Evolutionary conservation across 2,329 filamentous ascomycete species (phyloP).

Genomic region (Trichoderma sp.): DNA sequence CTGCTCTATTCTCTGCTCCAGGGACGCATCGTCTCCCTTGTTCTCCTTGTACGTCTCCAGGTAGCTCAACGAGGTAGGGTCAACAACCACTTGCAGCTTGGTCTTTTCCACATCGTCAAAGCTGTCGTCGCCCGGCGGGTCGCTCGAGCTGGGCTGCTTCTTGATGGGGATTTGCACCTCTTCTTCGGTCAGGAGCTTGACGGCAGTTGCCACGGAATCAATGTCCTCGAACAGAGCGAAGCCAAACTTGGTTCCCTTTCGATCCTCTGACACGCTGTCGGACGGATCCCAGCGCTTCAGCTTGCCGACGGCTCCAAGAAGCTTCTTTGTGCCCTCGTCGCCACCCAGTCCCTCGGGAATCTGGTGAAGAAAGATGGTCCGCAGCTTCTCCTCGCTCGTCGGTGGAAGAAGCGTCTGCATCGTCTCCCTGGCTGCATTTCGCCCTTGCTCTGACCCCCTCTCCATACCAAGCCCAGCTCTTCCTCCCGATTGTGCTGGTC

Average conservation of each 20-base stretch:
- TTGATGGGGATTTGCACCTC: constrained; percentile 80
- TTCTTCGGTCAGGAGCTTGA: constrained; percentile 80
- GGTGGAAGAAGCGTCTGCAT: constrained; percentile 76
- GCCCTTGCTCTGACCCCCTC: constrained; percentile 65
- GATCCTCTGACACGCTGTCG: constrained; percentile 59
- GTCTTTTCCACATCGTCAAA: constrained; percentile 66
- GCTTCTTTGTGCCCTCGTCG: constrained; percentile 75
- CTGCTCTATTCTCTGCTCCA: constrained; percentile 68
- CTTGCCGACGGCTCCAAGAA: constrained; percentile 75
- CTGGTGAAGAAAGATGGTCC: constrained; percentile 86
- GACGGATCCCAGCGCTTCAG: constrained; percentile 84
- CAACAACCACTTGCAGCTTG: constrained; percentile 72
- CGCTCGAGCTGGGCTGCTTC: constrained; percentile 61
- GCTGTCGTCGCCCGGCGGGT: constrained; percentile 42
- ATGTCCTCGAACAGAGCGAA: constrained; percentile 95
- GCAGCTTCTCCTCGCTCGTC: constrained; percentile 84
- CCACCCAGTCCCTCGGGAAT: constrained; percentile 77
- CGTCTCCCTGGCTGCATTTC: constrained; percentile 66
- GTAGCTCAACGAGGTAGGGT: constrained; percentile 80
- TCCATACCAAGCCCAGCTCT: constrained; percentile 60
- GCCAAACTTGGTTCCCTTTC: constrained; percentile 84
- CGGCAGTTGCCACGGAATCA: constrained; percentile 80
- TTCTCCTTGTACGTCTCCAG: constrained; percentile 77
- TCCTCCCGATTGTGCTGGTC: constrained; percentile 37
- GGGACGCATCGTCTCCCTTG: constrained; percentile 62